Conservation (phyloP, 148 eudicot genomes). For the Vaccinium macrocarpon region DNA sequence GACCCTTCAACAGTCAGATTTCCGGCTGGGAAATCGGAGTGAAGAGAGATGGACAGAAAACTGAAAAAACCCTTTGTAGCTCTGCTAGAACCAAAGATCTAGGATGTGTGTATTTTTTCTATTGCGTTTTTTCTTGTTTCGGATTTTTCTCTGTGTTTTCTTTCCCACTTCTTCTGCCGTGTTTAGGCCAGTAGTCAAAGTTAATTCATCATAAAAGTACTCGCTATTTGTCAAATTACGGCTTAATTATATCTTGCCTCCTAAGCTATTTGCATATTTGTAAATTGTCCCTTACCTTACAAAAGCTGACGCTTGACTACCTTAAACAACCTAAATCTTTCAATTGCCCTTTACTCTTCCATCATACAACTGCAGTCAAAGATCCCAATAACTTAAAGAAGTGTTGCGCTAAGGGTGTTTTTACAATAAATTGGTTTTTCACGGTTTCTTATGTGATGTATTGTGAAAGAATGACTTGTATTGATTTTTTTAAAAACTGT, state of each 20-base stretch:
- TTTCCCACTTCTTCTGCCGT: conserved; percentile 1
- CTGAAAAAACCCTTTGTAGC: neutral
- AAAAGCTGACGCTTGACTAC: neutral
- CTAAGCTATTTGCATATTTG: neutral
- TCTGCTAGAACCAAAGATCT: conserved; percentile 1
- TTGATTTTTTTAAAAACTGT: too few relatives aligned
- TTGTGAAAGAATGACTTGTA: too few relatives aligned
- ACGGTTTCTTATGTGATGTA: too few relatives aligned
- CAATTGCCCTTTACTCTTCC: neutral
- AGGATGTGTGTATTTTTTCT: neutral
- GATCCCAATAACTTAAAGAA: too few relatives aligned
- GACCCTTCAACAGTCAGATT: neutral
- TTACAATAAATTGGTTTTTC: too few relatives aligned
- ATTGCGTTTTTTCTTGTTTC: neutral
- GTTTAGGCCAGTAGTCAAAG: neutral
- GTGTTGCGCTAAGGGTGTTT: too few relatives aligned
- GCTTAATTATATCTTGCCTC: neutral
- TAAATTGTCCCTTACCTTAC: neutral
- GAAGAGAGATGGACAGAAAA: neutral
- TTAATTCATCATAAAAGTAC: neutral
- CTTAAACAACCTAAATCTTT: neutral
- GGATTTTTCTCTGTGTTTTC: neutral
- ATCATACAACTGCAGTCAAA: too few relatives aligned
- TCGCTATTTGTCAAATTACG: neutral
- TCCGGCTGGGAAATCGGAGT: neutral